Evolutionary conservation across 129 eudicot genomes (phyloP).

Genomic region (Tagetes erecta): DNA sequence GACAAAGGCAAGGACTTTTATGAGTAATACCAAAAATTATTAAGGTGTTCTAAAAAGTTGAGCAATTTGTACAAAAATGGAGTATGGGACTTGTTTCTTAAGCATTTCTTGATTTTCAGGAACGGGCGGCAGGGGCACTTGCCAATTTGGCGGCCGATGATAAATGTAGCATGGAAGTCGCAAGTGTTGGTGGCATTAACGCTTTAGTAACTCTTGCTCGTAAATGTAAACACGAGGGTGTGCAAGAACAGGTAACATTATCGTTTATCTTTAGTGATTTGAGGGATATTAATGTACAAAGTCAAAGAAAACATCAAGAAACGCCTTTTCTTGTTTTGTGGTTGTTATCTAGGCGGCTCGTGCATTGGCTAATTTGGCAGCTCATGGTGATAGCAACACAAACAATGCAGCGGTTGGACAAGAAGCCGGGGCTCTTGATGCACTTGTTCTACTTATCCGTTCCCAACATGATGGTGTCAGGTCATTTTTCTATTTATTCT

Average conservation of each 20-base stretch:
- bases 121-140: conserved; percentile 98
- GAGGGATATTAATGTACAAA: neutral
- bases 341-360: conserved; percentile 83
- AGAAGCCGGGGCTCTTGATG: conserved; percentile 95
- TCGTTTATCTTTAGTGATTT: conserved; percentile 2
- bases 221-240: conserved; percentile 86
- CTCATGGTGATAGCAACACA: conserved; percentile 97
- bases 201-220: conserved; percentile 93
- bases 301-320: conserved; percentile 17
- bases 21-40: neutral
- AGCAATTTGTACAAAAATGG: neutral
- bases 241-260: conserved; percentile 83
- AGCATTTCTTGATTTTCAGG: conserved; percentile 52
- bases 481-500: neutral
- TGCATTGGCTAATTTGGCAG: conserved; percentile 97
- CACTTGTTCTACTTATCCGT: conserved; percentile 84
- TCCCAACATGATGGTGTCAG: conserved; percentile 95
- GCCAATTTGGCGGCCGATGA: conserved; percentile 99
- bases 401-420: conserved; percentile 95
- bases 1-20: neutral
- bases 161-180: conserved; percentile 93
- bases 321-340: conserved; percentile 8
- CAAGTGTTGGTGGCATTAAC: conserved; percentile 82
- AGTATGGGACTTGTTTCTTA: conserved; percentile 14
- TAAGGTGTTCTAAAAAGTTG: neutral